phyloP scores from a whole-genome alignment of 108 stramenopile species.

The Bacterosira constricta region DNA sequence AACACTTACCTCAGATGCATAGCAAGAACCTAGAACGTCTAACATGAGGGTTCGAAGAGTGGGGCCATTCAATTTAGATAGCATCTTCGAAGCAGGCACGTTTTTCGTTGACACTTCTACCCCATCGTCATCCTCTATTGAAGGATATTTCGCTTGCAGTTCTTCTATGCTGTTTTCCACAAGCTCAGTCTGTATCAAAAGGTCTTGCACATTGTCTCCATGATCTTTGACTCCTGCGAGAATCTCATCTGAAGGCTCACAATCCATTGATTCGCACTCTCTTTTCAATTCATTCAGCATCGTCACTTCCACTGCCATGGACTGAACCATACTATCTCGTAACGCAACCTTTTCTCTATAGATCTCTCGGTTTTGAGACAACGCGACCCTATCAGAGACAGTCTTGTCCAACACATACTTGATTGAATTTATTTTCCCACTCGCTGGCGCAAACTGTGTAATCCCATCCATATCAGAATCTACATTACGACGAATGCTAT shows the following conservation, averaged over 20 bases:
- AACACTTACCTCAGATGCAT: slow-evolving; percentile 64
- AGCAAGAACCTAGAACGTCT: slow-evolving; percentile 55
- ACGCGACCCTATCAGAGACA: slow-evolving; percentile 57
- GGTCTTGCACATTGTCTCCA: slow-evolving; percentile 65
- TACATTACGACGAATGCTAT: neutral
- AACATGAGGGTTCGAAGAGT: slow-evolving; percentile 62
- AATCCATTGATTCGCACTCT: slow-evolving; percentile 19
- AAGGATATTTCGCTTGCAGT: slow-evolving; percentile 49
- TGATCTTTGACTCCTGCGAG: slow-evolving; percentile 35
- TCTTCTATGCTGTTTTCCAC: slow-evolving; percentile 71
- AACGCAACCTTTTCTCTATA: slow-evolving; percentile 65
- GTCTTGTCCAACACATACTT: slow-evolving; percentile 68
- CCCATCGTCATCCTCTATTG: slow-evolving; percentile 28
- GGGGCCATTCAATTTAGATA: slow-evolving; percentile 50
- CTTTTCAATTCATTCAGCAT: slow-evolving; percentile 44
- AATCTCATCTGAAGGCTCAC: slow-evolving; percentile 13
- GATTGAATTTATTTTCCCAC: slow-evolving; percentile 58
- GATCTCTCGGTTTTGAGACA: slow-evolving; percentile 24
- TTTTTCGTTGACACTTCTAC: neutral
- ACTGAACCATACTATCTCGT: slow-evolving; percentile 65
- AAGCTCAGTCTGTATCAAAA: slow-evolving; percentile 77
- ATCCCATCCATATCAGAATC: slow-evolving; percentile 1
- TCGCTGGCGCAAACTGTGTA: slow-evolving; percentile 24
- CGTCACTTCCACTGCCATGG: slow-evolving; percentile 62
- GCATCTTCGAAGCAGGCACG: slow-evolving; percentile 44